Evolutionary conservation across 2,329 filamentous ascomycete species (phyloP), one percentile per base, ranked within the genome.

Genomic region (Paecilomyces formosus): DNA sequence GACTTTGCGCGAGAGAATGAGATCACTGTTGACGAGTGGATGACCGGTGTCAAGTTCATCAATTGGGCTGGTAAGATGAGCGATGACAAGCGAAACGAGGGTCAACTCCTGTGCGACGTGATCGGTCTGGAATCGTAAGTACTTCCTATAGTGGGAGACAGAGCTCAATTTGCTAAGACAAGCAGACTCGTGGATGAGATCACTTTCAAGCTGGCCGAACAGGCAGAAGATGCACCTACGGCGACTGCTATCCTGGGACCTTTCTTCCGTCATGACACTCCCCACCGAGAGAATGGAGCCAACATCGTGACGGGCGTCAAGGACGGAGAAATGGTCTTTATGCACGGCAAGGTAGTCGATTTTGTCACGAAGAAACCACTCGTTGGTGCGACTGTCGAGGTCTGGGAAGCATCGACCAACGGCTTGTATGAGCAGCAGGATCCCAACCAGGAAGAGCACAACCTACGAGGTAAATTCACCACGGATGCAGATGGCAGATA

Each of bases 351-450:
- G 2, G 81, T 87, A 1, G 70, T 81, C 24, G 78, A 83, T 69
- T 83, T 82, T 55, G 71, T 68, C 31, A 89, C 87, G 0, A 85
- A 85, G 56, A 76, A 84, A 72, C 87, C 88, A 0, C 78, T 93
- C 52, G 78, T 81, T 18, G 80, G 80, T 60, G 88, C 88, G 1
- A 79, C 84, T 22, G 80, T 94, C 35, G 89, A 93, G 68, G 81
- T 92, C 56, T 94, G 90, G 89, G 86, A 92, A 68, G 88, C 88
- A 0, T 88, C 85, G 0, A 88, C 89, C 31, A 92, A 93, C 67
- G 82, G 82, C 79, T 58, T 81, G 55, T 87, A 88, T 63, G 88
- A 91, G 75, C 88, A 91, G 73, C 88, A 92, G 73, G 88, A 92
- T 63, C 76, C 81, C 0, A 74, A 82, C 1, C 88, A 92, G 74